phyloP scores from a whole-genome alignment of 169 alveolate genomes.

The Eimeria sp. region DNA sequence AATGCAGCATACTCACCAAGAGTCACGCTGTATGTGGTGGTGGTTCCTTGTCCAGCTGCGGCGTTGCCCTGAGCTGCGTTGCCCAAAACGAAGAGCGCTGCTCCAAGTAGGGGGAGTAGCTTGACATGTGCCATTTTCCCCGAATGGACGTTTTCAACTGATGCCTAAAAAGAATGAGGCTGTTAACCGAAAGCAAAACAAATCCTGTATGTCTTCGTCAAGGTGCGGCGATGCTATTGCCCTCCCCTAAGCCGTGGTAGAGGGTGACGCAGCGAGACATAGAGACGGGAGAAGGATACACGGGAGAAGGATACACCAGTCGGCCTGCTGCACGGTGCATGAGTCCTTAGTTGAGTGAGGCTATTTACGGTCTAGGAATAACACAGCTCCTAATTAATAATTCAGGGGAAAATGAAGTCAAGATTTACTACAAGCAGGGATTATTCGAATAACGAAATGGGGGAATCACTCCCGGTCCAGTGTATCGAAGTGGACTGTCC shows the following conservation, averaged over 20 bases:
- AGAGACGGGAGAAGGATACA: background rate
- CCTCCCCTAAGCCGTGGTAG: background rate
- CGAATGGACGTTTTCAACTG: background rate
- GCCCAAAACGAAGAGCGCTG: slow-evolving; percentile 4
- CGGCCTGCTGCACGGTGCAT: background rate
- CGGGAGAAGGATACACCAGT: background rate
- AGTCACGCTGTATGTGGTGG: background rate
- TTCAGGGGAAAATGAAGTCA: background rate
- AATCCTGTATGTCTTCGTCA: background rate
- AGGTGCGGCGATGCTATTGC: background rate
- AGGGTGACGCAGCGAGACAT: background rate
- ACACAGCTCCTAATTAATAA: background rate
- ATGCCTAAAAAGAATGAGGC: background rate
- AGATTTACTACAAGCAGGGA: background rate
- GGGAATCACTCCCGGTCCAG: background rate
- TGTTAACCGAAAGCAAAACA: background rate
- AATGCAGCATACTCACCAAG: background rate
- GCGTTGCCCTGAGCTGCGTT: background rate
- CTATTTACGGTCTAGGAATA: background rate
- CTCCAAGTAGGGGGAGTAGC: background rate
- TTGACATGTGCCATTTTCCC: background rate
- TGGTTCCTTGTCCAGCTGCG: background rate
- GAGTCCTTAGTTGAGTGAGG: background rate
- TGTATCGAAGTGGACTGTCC: background rate
- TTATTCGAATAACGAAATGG: background rate